Evolutionary conservation across 495 filamentous ascomycete genomes (phyloP), one percentile per base, ranked within the genome.

Genomic region (Bryoglossum gracile): DNA sequence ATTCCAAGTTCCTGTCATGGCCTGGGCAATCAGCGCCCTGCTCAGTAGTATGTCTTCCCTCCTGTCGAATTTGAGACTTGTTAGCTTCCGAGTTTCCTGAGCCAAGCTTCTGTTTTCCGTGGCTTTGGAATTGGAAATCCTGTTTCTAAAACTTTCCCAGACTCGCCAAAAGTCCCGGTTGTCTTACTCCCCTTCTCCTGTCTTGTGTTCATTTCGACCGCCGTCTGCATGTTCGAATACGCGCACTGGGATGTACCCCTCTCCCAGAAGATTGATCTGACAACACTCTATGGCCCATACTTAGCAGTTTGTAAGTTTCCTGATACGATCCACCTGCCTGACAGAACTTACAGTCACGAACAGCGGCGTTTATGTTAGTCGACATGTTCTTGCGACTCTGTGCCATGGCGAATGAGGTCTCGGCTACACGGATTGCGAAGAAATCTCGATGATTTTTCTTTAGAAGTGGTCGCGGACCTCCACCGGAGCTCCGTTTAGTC

Each of bases 191-290:
- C 83, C 2, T 91, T 82, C 54, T 82, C 78, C 0, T 58, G 81
- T 18, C 75, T 89, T 61, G 80, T 81, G 8, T 81, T 77, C 30
- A 55, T 94, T 47, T 89, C 89, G 0, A 87, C 89, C 0, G 51
- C 76, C 3, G 76, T 80, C 3, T 94, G 87, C 65, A 74, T 86
- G 23, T 67, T 71, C 8, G 72, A 74, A 39, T 68, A 60, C 43
- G 81, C 14, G 5, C 40, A 18, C 32, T 60, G 57, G 57, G 11
- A 40, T 23, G 35, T 48, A 1, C 50, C 57, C 0, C n/a, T 50
- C 18, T 3, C 25, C 9, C 39, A 56, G 18, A 56, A 51, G 43
- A 18, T 60, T 9, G 33, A 34, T 17, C 16, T 60, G 40, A 45
- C 33, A 1, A 53, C 41, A 3, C 46, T 60, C 0, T 60, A 60